Evolutionary conservation across 108 stramenopile species (phyloP).

Genomic region (Fragilaria crotonensis): DNA sequence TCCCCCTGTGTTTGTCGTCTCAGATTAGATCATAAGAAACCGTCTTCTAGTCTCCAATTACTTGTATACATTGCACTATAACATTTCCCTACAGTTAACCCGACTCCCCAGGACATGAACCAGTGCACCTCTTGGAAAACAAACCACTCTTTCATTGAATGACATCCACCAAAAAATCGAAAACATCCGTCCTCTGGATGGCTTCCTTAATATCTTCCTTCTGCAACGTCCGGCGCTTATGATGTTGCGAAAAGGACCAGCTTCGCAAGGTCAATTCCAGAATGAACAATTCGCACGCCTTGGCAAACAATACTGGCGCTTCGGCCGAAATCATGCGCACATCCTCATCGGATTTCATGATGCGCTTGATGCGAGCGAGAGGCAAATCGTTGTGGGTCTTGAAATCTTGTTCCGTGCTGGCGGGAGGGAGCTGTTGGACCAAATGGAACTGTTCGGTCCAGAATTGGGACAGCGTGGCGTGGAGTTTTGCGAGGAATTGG

Average conservation of each 20-base stretch:
- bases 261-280: constrained; percentile 93
- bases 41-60: too few species aligned
- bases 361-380: constrained; percentile 96
- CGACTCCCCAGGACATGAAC: neutral
- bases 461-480: constrained; percentile 43
- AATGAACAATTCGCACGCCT: constrained; percentile 98
- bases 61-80: neutral
- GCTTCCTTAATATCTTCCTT: constrained; percentile 86
- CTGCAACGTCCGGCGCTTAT: constrained; percentile 79
- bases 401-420: constrained; percentile 84
- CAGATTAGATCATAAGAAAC: too few species aligned
- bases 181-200: constrained; percentile 78
- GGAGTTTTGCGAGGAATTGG: constrained; percentile 62
- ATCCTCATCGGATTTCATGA: constrained; percentile 98
- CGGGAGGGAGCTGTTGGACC: constrained; percentile 36
- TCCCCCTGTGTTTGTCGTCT: too few species aligned
- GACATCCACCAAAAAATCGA: constrained; percentile 87
- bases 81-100: neutral
- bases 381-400: constrained; percentile 91
- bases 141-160: constrained; percentile 55
- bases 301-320: constrained; percentile 97
- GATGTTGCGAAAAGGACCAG: constrained; percentile 70
- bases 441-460: constrained; percentile 57
- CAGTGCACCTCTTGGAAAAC: too few species aligned
- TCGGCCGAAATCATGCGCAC: constrained; percentile 95